These are phyloP conservation scores for Blepharisma stoltei DNA, from an alignment of 73 alveolate species.

Conservation along the genomic window DNA sequence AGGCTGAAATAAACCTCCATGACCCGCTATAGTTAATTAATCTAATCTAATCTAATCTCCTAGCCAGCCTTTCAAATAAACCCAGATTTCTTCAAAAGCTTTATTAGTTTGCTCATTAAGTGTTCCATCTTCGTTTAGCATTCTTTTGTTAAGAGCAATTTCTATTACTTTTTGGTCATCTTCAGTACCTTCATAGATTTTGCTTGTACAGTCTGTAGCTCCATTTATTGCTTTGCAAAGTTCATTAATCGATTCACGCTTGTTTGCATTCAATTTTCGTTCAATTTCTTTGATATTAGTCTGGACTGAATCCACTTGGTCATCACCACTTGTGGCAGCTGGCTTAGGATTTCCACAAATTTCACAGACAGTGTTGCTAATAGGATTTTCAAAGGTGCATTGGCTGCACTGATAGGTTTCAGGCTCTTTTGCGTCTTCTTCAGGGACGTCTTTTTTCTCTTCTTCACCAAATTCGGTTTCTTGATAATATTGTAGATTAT, in stretches of 20 bases:
- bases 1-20: too few species aligned
- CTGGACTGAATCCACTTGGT: neutral
- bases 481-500: slow-evolving; percentile 46
- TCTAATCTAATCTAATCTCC: slow-evolving; percentile 17
- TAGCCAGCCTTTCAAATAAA: slow-evolving; percentile 19
- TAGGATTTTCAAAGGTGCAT: slow-evolving; percentile 74
- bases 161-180: slow-evolving; percentile 18
- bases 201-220: slow-evolving; percentile 28
- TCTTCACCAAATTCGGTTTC: slow-evolving; percentile 39
- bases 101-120: slow-evolving; percentile 37
- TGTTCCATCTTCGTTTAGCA: slow-evolving; percentile 32
- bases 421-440: slow-evolving; percentile 35
- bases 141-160: slow-evolving; percentile 27
- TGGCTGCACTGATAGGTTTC: slow-evolving; percentile 66
- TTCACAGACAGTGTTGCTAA: slow-evolving; percentile 56
- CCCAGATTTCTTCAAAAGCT: slow-evolving; percentile 13
- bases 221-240: slow-evolving; percentile 23
- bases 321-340: slow-evolving; percentile 1
- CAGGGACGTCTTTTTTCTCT: slow-evolving; percentile 60
- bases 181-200: slow-evolving; percentile 44
- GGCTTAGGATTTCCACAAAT: slow-evolving; percentile 79
- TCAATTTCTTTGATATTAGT: slow-evolving; percentile 30
- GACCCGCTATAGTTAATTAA: too few species aligned
- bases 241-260: slow-evolving; percentile 29
- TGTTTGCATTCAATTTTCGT: slow-evolving; percentile 25